Evolutionary conservation across 2,329 filamentous ascomycete species (phyloP), one percentile per base, ranked within the genome.

Genomic region (Arachnomyces sp.): DNA sequence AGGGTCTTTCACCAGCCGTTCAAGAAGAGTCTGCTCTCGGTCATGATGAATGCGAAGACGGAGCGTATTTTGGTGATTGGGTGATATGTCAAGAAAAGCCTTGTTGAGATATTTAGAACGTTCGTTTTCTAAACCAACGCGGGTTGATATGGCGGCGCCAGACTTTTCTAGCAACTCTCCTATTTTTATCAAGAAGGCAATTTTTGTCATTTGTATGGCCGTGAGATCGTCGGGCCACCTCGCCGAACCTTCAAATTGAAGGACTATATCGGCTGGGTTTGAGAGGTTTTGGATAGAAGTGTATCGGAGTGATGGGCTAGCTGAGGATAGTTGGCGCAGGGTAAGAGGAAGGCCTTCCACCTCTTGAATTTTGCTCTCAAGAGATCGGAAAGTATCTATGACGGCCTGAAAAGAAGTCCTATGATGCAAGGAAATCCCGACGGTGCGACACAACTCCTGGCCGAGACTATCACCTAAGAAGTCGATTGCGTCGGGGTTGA

Each of bases 191-290:
- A 86, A 71, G 57, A 98, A 94, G 3, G 93, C 92, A 30, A 93
- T 77, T 63, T 98, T 98, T 9, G 88, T 89, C 55, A 88, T 80
- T 60, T 98, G 92, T 41, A 96, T 95, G 4, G 90, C 89, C 3
- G 78, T 78, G 7, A 96, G 66, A 55, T 93, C 87, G 56, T 96
- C 89, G 0, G 92, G 92, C 92, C 92, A 98, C 51, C 86, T 83
- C 34, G 80, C 82, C 5, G 92, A 96, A 3, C 84, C 86, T 65
- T 98, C 92, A 52, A 98, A 96, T 56, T 90, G 89, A 35, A 98
- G 73, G 31, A 88, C 75, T 25, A 93, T 76, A 50, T 93, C 82
- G 49, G 89, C 82, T 0, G 86, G 82, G 18, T 36, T 46, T 15
- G 61, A 54, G 25, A 57, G 42, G 21, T 9, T 25, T 32, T 47